Evolutionary conservation across 2,329 filamentous ascomycete genomes (phyloP).

Genomic region (Fusarium algeriense): DNA sequence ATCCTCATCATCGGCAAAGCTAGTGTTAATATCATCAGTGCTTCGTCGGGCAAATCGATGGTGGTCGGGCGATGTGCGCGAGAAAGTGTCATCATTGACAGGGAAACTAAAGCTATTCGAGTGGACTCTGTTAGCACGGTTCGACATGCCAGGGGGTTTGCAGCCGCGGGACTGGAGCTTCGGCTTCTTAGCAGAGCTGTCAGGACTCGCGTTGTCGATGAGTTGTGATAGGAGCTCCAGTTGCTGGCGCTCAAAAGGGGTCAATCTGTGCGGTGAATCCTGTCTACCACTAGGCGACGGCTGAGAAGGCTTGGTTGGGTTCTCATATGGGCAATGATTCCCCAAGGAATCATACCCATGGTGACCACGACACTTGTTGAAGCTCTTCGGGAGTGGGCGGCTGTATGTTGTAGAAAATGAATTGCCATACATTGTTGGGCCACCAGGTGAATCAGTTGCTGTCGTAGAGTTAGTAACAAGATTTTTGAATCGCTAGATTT

Average conservation of each 20-base stretch:
- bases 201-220: conserved; percentile 49
- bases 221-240: conserved; percentile 53
- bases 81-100: conserved; percentile 58
- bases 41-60: conserved; percentile 63
- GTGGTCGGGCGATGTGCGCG: conserved; percentile 51
- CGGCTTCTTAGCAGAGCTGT: conserved; percentile 31
- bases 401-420: conserved; percentile 39
- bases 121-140: conserved; percentile 50
- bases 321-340: conserved; percentile 28
- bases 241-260: conserved; percentile 58
- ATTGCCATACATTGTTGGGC: conserved; percentile 63
- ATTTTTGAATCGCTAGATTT: background rate
- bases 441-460: conserved; percentile 41
- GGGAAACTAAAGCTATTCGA: conserved; percentile 65
- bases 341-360: background rate
- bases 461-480: conserved; percentile 6
- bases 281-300: conserved; percentile 52
- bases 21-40: conserved; percentile 72
- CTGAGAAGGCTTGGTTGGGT: conserved; percentile 4
- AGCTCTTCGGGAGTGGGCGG: conserved; percentile 21
- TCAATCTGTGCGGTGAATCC: conserved; percentile 42
- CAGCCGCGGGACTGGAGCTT: conserved; percentile 5
- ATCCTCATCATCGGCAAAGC: conserved; percentile 65
- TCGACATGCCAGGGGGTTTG: conserved; percentile 11
- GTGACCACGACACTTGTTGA: conserved; percentile 22